A percentile compares a stretch with the other conserved stretches of the same genome.
Conservation (phyloP, 2,329 filamentous ascomycete genomes). For the Ophiostoma ips region DNA sequence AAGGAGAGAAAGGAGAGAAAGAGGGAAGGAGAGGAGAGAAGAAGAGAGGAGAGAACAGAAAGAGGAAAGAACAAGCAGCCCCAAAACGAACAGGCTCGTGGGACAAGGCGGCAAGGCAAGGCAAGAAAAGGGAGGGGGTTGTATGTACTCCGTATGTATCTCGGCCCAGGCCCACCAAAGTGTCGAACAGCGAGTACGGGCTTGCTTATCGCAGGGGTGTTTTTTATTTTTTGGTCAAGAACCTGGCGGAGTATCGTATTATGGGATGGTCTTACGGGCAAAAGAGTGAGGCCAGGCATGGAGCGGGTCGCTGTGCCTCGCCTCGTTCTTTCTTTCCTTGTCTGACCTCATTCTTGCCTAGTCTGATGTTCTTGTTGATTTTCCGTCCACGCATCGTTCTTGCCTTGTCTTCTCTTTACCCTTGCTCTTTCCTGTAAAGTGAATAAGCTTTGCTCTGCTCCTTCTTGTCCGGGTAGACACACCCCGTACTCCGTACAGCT, state of each 20-base stretch:
- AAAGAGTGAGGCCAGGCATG: background rate
- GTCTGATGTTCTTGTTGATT: background rate
- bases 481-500: background rate
- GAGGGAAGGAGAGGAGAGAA: background rate
- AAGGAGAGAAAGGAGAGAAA: background rate
- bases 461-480: too few species aligned
- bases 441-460: too few species aligned
- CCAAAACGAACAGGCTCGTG: background rate
- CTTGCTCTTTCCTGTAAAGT: background rate
- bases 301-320: too few species aligned
- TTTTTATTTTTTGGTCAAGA: too few species aligned
- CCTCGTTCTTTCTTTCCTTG: too few species aligned
- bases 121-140: background rate
- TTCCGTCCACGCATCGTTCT: background rate
- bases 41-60: background rate
- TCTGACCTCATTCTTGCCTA: background rate
- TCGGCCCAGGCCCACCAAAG: too few species aligned
- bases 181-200: background rate
- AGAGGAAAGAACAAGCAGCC: background rate
- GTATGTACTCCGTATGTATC: background rate
- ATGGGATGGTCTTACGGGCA: too few species aligned
- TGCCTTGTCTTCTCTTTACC: background rate
- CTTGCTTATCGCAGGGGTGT: background rate
- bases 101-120: background rate
- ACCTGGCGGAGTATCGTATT: too few species aligned